These are phyloP conservation scores for Ophiostoma populinum DNA, from an alignment of 2,329 filamentous ascomycete genomes.

Conservation along the genomic window DNA sequence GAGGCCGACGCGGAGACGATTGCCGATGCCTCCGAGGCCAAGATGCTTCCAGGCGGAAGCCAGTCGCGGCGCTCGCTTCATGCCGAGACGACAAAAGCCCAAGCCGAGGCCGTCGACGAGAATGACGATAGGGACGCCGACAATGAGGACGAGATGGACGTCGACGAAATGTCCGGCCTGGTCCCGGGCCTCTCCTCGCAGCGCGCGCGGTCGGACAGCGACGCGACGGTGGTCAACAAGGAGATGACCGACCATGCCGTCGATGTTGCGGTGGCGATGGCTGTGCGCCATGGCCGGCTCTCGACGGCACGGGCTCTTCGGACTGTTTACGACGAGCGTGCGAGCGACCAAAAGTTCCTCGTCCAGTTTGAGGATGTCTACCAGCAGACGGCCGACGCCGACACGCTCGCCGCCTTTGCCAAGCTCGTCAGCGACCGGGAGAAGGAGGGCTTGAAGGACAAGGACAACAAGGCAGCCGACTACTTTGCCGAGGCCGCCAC, in stretches of 20 bases:
- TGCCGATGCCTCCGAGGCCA: too few relatives aligned
- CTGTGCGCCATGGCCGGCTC: conserved; percentile 37
- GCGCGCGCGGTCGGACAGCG: conserved; percentile 10
- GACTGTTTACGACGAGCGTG: conserved; percentile 41
- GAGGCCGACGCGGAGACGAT: too few relatives aligned
- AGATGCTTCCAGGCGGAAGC: too few relatives aligned
- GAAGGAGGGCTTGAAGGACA: conserved; percentile 35
- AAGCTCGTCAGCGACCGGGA: conserved; percentile 36
- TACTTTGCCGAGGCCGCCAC: too few relatives aligned
- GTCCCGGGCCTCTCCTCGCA: neutral
- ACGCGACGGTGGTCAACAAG: conserved; percentile 18
- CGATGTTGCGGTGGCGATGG: conserved; percentile 39
- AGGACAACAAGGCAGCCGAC: conserved; percentile 12
- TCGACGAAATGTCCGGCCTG: neutral
- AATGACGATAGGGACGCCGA: neutral
- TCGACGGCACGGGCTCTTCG: conserved; percentile 45
- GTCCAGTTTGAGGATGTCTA: conserved; percentile 41
- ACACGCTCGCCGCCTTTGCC: conserved; percentile 33
- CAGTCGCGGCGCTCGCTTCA: too few relatives aligned
- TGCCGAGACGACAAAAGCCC: too few relatives aligned
- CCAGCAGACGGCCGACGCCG: conserved; percentile 35
- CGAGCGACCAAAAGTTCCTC: conserved; percentile 32
- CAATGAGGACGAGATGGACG: neutral
- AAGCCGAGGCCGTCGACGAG: too few relatives aligned
- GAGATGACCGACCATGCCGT: conserved; percentile 34